Conservation (phyloP, 345 rosid species). For the Dipteronia sinensis region DNA sequence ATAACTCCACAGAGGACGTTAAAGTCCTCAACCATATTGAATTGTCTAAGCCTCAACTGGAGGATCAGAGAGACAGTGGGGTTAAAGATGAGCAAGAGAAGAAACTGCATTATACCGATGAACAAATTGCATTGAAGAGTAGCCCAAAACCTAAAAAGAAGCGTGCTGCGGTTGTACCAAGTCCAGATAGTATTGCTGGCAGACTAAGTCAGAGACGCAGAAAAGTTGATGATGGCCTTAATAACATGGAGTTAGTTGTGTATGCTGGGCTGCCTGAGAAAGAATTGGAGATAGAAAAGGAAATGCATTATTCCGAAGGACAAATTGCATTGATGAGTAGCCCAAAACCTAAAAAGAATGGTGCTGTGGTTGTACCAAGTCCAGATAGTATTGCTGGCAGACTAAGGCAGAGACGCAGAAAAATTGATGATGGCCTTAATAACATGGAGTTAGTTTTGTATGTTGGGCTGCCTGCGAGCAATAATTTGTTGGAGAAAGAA, state of each 20-base stretch:
- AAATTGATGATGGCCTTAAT: constrained; percentile 8
- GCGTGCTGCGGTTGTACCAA: constrained; percentile 30
- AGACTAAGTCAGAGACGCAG: constrained; percentile 48
- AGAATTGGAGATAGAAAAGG: neutral
- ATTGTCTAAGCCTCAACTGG: constrained; percentile 15
- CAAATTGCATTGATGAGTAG: constrained; percentile 3
- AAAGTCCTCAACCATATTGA: constrained; percentile 10
- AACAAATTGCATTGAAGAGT: constrained; percentile 11
- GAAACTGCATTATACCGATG: constrained; percentile 15
- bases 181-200: constrained; percentile 45
- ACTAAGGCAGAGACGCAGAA: constrained; percentile 42
- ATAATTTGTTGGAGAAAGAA: neutral
- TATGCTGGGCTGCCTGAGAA: constrained; percentile 4
- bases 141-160: constrained; percentile 23
- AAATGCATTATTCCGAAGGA: constrained; percentile 3
- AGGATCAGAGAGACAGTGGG: constrained; percentile 13
- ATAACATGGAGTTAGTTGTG: constrained; percentile 2
- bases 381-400: constrained; percentile 51
- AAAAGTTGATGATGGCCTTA: constrained; percentile 3
- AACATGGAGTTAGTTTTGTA: constrained; percentile 4
- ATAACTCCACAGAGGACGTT: constrained; percentile 13
- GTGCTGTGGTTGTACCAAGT: constrained; percentile 30
- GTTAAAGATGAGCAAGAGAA: constrained; percentile 19
- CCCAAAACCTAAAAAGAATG: constrained; percentile 24
- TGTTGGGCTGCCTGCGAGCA: neutral